Percentiles rank a stretch among this genome's conserved stretches.
Evolutionary conservation across 192 early-diverging fungal species (phyloP).

Genomic region (Coemansia sp.): DNA sequence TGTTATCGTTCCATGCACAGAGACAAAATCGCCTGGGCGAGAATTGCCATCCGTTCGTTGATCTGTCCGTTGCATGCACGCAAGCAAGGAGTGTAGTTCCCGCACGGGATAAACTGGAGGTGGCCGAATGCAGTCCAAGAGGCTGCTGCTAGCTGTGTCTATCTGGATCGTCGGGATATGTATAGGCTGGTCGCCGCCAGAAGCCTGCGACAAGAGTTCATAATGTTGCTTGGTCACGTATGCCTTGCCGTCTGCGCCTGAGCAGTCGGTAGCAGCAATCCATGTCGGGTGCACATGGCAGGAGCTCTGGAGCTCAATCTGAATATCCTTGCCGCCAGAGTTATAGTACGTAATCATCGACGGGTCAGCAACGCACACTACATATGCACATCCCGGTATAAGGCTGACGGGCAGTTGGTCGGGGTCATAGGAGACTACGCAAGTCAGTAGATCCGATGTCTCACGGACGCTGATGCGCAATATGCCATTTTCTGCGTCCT

Average conservation of each 20-base stretch:
- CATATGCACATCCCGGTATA: constrained; percentile 24
- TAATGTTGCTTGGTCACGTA: background rate
- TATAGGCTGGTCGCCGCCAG: background rate
- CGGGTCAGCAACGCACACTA: constrained; percentile 21
- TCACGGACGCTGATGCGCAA: background rate
- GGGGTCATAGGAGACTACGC: constrained; percentile 15
- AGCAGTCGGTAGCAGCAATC: background rate
- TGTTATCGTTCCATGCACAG: constrained; percentile 15
- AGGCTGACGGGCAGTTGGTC: constrained; percentile 17
- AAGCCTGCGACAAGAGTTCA: background rate
- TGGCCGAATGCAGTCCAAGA: background rate
- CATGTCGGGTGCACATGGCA: constrained; percentile 7
- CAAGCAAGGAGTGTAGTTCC: background rate
- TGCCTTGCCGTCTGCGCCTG: background rate
- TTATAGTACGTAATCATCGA: background rate
- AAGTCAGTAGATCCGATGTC: constrained; percentile 1
- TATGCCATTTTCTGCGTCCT: background rate
- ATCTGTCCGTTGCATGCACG: background rate
- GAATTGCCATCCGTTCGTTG: background rate
- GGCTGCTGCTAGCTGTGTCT: background rate
- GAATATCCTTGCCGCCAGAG: background rate
- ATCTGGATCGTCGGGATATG: constrained; percentile 17
- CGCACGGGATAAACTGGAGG: constrained; percentile 6
- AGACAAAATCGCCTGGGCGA: constrained; percentile 9
- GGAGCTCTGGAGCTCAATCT: background rate